Percentiles rank a stretch among this genome's conserved stretches.
phyloP scores from a whole-genome alignment of 169 alveolate species.

The Haemoproteus tartakovskyi region DNA sequence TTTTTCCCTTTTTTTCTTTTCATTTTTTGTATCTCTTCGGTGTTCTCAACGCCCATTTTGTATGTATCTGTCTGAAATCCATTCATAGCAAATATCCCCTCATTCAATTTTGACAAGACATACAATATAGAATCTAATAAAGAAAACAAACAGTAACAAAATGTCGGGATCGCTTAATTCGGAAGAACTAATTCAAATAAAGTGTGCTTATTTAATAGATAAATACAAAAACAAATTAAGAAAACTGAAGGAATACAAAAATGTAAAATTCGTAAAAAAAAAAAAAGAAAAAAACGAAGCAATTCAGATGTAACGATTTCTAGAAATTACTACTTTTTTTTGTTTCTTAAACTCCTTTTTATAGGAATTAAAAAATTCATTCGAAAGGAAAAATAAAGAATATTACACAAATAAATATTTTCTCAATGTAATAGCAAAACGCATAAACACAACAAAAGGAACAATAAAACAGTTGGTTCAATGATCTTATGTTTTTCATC shows the following conservation, averaged over 20 bases:
- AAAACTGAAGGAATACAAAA: conserved; percentile 29
- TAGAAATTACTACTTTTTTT: not conserved
- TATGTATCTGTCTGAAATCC: too few species aligned
- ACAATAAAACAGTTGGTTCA: too few species aligned
- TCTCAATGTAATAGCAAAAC: conserved; percentile 7
- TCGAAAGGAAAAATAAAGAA: conserved; percentile 36
- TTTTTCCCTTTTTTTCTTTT: too few species aligned
- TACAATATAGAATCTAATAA: too few species aligned
- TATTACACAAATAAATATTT: conserved; percentile 31
- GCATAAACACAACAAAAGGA: not conserved
- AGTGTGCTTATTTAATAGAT: conserved; percentile 57
- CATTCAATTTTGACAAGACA: too few species aligned
- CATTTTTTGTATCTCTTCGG: too few species aligned
- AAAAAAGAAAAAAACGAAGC: not conserved
- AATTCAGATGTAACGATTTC: not conserved
- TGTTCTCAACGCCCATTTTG: too few species aligned
- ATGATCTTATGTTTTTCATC: not conserved
- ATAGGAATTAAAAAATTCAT: conserved; percentile 12
- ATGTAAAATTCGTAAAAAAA: conserved; percentile 6
- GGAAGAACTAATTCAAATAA: conserved; percentile 26
- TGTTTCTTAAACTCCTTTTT: not conserved
- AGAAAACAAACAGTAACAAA: not conserved
- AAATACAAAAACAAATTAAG: conserved; percentile 44
- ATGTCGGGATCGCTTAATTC: conserved; percentile 15
- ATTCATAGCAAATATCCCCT: too few species aligned